Conservation (phyloP, 148 eudicot genomes). For the Spergularia bocconei region DNA sequence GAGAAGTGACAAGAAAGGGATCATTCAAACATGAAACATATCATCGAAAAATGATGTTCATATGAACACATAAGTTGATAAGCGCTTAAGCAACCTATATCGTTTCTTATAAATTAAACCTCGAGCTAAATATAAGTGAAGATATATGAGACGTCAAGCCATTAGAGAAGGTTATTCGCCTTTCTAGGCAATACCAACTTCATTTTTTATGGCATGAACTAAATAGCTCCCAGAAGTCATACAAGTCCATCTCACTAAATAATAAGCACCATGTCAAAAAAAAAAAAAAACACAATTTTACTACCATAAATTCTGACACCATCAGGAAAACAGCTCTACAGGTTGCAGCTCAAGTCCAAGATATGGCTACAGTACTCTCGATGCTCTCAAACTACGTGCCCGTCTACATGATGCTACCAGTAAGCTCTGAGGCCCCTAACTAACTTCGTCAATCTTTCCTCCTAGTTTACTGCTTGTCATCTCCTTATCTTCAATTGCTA, state of each 20-base stretch:
- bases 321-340: conserved; percentile 25
- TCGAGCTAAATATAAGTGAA: too few species aligned
- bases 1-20: too few species aligned
- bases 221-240: background rate
- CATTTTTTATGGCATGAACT: background rate
- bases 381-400: conserved; percentile 75
- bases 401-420: conserved; percentile 79
- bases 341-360: conserved; percentile 28
- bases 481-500: background rate
- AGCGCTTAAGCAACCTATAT: too few species aligned
- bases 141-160: too few species aligned
- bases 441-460: background rate
- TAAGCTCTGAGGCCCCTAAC: conserved; percentile 26
- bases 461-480: background rate
- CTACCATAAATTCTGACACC: background rate
- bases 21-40: too few species aligned
- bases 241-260: background rate
- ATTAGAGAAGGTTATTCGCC: too few species aligned
- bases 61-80: too few species aligned
- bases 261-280: too few species aligned
- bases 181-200: too few species aligned
- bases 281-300: background rate
- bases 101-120: too few species aligned
- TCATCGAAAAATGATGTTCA: too few species aligned
- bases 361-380: conserved; percentile 37